These are phyloP conservation scores for Ophiostoma ulmi DNA, from an alignment of 2,329 filamentous ascomycete genomes.

Conservation along the genomic window DNA sequence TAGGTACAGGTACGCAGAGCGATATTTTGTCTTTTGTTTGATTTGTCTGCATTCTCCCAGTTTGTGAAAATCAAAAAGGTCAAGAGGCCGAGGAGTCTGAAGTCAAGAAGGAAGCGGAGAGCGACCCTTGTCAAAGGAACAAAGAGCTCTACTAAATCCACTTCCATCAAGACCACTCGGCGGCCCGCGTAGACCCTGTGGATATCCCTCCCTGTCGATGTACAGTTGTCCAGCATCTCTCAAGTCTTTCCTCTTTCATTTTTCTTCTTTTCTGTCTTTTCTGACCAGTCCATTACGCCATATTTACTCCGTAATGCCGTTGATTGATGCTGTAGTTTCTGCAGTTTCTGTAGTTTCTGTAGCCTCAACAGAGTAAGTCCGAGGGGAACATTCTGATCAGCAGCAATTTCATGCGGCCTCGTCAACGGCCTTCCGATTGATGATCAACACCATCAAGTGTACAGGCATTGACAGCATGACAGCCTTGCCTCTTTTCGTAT, in stretches of 20 bases:
- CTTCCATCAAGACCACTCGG: constrained; percentile 1
- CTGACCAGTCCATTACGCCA: neutral
- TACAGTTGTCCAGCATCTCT: neutral
- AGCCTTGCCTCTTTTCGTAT: neutral
- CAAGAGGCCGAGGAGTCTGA: too few relatives aligned
- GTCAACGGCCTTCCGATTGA: neutral
- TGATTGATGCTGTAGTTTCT: neutral
- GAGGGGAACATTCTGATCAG: neutral
- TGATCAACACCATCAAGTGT: neutral
- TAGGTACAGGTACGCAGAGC: neutral
- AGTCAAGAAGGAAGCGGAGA: neutral
- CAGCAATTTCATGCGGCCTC: constrained; percentile 4
- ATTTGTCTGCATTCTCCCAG: neutral
- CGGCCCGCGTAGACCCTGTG: neutral
- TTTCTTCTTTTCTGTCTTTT: neutral
- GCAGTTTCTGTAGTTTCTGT: neutral
- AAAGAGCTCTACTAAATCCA: neutral
- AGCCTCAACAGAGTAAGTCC: neutral
- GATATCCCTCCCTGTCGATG: neutral
- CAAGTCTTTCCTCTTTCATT: neutral
- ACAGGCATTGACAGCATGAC: neutral
- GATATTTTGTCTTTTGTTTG: neutral
- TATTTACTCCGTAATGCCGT: neutral
- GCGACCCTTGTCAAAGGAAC: neutral
- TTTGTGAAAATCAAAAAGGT: neutral